phyloP scores from a whole-genome alignment of 352 stramenopile genomes.

The Globisporangium heterothallicum region DNA sequence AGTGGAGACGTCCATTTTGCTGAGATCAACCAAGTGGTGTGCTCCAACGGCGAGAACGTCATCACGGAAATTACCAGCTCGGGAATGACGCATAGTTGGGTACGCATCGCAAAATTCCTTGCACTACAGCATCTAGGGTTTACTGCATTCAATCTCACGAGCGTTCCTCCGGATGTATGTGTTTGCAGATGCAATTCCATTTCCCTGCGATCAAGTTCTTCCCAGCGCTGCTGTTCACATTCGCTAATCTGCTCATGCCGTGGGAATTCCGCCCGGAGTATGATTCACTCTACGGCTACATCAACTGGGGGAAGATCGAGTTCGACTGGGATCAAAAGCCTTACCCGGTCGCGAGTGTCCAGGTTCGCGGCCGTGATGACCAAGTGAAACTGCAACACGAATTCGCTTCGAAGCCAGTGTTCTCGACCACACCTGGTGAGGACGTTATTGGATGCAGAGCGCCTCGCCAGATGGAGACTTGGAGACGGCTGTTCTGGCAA shows the following conservation, averaged over 20 bases:
- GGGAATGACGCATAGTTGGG: slow-evolving; percentile 93
- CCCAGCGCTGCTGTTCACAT: slow-evolving; percentile 61
- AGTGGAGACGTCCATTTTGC: slow-evolving; percentile 92
- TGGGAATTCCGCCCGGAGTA: slow-evolving; percentile 70
- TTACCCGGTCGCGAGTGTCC: slow-evolving; percentile 51
- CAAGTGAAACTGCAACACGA: slow-evolving; percentile 62
- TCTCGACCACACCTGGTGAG: slow-evolving; percentile 33
- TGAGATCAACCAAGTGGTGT: slow-evolving; percentile 91
- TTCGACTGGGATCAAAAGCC: slow-evolving; percentile 79
- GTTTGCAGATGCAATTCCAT: slow-evolving; percentile 66
- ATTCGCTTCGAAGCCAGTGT: slow-evolving; percentile 37
- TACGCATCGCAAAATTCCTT: slow-evolving; percentile 16
- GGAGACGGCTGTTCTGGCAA: slow-evolving; percentile 33
- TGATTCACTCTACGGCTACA: slow-evolving; percentile 73
- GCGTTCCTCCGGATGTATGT: neutral
- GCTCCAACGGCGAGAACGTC: slow-evolving; percentile 49
- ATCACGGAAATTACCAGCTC: slow-evolving; percentile 89
- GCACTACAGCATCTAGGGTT: too few relatives aligned
- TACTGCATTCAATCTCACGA: neutral
- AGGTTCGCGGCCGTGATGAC: slow-evolving; percentile 52
- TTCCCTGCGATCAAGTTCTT: slow-evolving; percentile 43
- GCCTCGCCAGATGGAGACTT: slow-evolving; percentile 30
- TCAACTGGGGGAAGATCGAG: slow-evolving; percentile 93
- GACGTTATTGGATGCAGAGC: slow-evolving; percentile 45
- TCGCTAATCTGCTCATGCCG: slow-evolving; percentile 63